Base-by-base conservation (phyloP, 2,329 filamentous ascomycete species). In the Aspergillus novoparasiticus region DNA sequence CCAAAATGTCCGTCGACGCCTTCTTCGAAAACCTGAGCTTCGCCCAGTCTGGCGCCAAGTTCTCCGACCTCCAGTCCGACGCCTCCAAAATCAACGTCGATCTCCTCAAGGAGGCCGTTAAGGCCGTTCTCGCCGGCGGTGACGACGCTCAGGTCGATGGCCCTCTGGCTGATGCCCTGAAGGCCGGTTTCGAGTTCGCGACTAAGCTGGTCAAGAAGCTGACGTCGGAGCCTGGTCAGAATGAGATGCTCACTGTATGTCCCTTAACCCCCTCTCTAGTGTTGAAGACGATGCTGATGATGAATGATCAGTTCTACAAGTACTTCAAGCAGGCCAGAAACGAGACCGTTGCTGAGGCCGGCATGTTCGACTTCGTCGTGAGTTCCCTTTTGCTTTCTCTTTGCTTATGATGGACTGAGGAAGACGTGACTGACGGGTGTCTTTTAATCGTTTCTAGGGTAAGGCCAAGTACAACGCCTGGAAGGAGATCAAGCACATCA, bases 391-490 rank as follows among this genome's bases (percentile, higher is more conserved):
- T 45, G 28, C 12, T 9, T 36, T 1, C 23, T 51, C 14, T 16
- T 54, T 48, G 34, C 1, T 45, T 6, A n/a, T n/a, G 16, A n/a
- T 57, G 45, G 6, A 0, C 30, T 0, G 30, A 32, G 30, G 30
- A 32, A 32, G 30, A 32, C 30, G 10, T 9, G 28, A 28, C 23
- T 32, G 19, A 14, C 6, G 36, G 28, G 26, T n/a, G 36, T n/a
- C 41, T 66, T 55, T 23, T 23, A 23, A 23, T 23, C 23, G 67
- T 65, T 3, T 32, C 6, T 58, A 93, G 91, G 88, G 83, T 81
- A 96, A 95, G 83, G 87, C 87, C 73, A 96, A 96, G 86, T 87
- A 89, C 82, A 85, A 84, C 72, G 87, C 90, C 60, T 97, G 93
- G 93, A 82, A 92, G 80, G 85, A 88, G 75, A 73, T 88, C 66